phyloP scores from a whole-genome alignment of 202 grass and related monocot genomes.

The Zoysia matrella region DNA sequence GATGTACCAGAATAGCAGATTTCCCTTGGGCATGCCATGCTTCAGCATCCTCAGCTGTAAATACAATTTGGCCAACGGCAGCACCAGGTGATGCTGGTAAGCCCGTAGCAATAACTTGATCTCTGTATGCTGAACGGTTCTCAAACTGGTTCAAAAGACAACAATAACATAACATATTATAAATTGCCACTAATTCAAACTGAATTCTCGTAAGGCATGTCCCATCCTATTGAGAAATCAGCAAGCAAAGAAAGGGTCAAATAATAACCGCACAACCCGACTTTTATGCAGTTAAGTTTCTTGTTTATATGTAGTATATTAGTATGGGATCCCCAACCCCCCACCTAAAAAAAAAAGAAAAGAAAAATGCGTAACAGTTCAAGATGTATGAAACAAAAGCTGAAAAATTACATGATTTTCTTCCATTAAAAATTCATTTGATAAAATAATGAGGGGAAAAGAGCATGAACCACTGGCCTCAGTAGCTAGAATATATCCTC shows the following conservation, averaged over 20 bases:
- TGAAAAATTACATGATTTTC: conserved; percentile 2
- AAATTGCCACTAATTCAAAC: conserved; percentile 27
- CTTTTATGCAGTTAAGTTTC: neutral
- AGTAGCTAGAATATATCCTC: neutral
- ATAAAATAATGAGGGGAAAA: neutral
- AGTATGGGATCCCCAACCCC: neutral
- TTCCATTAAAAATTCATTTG: neutral
- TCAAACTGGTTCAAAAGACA: conserved; percentile 33
- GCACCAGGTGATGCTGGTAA: conserved; percentile 97
- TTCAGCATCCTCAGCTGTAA: conserved; percentile 95
- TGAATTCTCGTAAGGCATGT: neutral
- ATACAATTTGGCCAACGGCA: conserved; percentile 91
- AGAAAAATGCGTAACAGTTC: neutral
- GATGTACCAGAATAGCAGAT: conserved; percentile 84
- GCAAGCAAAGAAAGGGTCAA: conserved; percentile 32
- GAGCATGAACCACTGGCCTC: neutral
- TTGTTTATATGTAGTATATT: neutral
- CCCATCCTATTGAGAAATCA: conserved; percentile 19
- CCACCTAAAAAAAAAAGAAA: neutral
- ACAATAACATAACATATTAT: conserved; percentile 30
- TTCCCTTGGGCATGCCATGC: conserved; percentile 96
- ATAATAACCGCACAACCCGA: conserved; percentile 7
- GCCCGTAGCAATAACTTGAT: conserved; percentile 76
- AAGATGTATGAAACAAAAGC: neutral
- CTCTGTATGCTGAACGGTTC: conserved; percentile 50